Percentiles rank a stretch among this genome's conserved stretches.
Conservation (phyloP, 495 filamentous ascomycete species). For the Rusavskia elegans region DNA sequence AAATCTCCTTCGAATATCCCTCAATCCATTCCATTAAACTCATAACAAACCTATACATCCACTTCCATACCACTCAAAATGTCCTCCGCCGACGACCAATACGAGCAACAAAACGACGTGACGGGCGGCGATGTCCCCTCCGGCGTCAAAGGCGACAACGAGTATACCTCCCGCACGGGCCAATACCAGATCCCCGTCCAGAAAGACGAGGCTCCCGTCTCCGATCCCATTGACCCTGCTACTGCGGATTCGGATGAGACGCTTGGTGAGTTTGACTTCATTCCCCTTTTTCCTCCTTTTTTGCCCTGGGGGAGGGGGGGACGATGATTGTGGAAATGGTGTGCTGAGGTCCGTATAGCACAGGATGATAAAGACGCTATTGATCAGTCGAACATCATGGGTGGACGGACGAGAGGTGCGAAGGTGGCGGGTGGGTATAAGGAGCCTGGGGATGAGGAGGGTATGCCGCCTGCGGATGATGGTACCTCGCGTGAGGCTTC, state of each 20-base stretch:
- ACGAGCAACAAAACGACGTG: constrained; percentile 13
- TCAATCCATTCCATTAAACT: too few relatives aligned
- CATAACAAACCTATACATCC: too few relatives aligned
- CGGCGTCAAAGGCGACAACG: constrained; percentile 18
- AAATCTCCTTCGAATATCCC: too few relatives aligned
- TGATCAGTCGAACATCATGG: constrained; percentile 32
- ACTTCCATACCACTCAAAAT: too few relatives aligned
- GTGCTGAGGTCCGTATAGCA: constrained; percentile 13
- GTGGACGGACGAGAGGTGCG: constrained; percentile 28
- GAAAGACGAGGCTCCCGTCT: constrained; percentile 30
- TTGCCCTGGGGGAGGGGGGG: too few relatives aligned
- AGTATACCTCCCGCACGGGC: constrained; percentile 25
- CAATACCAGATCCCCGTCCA: constrained; percentile 32
- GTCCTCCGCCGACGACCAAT: constrained; percentile 16
- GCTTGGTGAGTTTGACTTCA: constrained; percentile 24
- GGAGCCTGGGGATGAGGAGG: constrained; percentile 38
- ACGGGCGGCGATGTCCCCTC: constrained; percentile 7
- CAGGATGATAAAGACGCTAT: constrained; percentile 38
- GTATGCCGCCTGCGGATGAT: constrained; percentile 12
- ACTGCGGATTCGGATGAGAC: constrained; percentile 33
- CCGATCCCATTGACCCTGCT: constrained; percentile 28
- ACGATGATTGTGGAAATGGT: too few relatives aligned
- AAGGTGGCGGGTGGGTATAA: constrained; percentile 29
- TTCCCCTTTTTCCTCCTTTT: not conserved
- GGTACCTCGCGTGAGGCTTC: constrained; percentile 4